Base-by-base conservation (phyloP, 257 asterid species). In the Catharanthus roseus region DNA sequence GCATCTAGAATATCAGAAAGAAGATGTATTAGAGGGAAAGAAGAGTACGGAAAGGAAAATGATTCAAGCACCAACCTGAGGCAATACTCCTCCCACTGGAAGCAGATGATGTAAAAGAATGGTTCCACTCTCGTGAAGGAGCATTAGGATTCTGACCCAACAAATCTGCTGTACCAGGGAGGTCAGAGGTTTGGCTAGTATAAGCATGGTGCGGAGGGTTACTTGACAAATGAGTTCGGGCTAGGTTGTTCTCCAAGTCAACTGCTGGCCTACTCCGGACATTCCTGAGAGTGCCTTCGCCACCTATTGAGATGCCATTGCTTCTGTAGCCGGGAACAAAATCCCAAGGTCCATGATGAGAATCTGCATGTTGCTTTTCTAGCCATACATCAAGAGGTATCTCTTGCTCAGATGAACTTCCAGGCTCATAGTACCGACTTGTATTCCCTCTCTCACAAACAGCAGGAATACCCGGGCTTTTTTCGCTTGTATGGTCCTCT, bases 401-500 rank as follows among this genome's bases (percentile, higher is more conserved):
- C 62, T 81, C 80, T 68, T 79, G 80, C 80, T 78, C 80, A 50
- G 96, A 91, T 54, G 97, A 89, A 77, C 96, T 85, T 80, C 89
- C 96, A 58, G 73, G 83, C 67, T 89, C 92, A 45, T 75, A 85
- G 70, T 74, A 85, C 77, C 89, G 83, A 85, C 88, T 83, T 16
- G 88, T 77, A 72, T 89, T 84, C 58, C 89, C 93, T 73, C 89
- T 75, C 71, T 85, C 92, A 72, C 84, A 76, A 72, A 78, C 71
- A 57, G 86, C 84, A 71, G 89, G 88, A 65, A 74, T 58, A 67
- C 88, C 75, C 44, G 86, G 90, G 84, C 87, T 81, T 84, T n/a
- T 90, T 92, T 19, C 96, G 83, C 82, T 89, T 89, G 84, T 81
- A 79, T 24, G 82, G 83, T 60, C 95, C 92, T 80, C 91, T 82